phyloP scores from a whole-genome alignment of 495 filamentous ascomycete species.

The Aspergillus egyptiacus region DNA sequence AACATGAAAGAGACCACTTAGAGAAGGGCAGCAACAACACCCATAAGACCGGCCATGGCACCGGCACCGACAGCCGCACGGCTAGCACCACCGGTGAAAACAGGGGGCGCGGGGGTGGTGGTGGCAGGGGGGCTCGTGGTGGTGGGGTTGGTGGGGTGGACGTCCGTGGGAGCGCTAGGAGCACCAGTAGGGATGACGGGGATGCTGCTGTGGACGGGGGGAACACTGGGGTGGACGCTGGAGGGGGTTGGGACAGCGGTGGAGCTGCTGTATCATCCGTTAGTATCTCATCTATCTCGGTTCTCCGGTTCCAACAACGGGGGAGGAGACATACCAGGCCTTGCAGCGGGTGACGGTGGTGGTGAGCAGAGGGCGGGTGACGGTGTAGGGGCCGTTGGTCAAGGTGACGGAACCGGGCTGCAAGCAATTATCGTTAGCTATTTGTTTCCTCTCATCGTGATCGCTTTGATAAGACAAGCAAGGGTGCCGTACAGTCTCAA shows the following conservation, averaged over 20 bases:
- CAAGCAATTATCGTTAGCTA: background rate
- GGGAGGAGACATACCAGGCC: slow-evolving; percentile 48
- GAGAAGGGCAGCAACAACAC: slow-evolving; percentile 65
- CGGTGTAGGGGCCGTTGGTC: slow-evolving; percentile 53
- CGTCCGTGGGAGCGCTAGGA: slow-evolving; percentile 6
- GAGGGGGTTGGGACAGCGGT: slow-evolving; percentile 23
- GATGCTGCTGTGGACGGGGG: slow-evolving; percentile 11
- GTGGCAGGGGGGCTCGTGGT: slow-evolving; percentile 30
- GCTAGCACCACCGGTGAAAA: slow-evolving; percentile 44
- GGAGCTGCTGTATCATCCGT: background rate
- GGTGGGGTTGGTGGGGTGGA: slow-evolving; percentile 14
- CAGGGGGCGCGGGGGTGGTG: slow-evolving; percentile 46
- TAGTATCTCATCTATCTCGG: slow-evolving; percentile 4
- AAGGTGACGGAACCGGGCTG: slow-evolving; percentile 53
- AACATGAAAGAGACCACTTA: slow-evolving; percentile 44
- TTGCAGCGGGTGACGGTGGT: slow-evolving; percentile 59
- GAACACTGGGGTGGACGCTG: slow-evolving; percentile 16
- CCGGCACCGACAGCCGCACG: slow-evolving; percentile 52
- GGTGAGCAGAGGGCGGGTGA: slow-evolving; percentile 62
- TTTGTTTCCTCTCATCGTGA: too few relatives aligned
- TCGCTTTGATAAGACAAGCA: too few relatives aligned
- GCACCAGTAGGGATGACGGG: slow-evolving; percentile 8
- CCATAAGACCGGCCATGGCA: slow-evolving; percentile 57
- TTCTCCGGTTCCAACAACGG: background rate
- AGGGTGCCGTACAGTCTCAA: slow-evolving; percentile 55